A percentile compares a stretch with the other conserved stretches of the same genome.
Evolutionary conservation across 106 monocot genomes (phyloP).

Genomic region (Dendrobium nobile): DNA sequence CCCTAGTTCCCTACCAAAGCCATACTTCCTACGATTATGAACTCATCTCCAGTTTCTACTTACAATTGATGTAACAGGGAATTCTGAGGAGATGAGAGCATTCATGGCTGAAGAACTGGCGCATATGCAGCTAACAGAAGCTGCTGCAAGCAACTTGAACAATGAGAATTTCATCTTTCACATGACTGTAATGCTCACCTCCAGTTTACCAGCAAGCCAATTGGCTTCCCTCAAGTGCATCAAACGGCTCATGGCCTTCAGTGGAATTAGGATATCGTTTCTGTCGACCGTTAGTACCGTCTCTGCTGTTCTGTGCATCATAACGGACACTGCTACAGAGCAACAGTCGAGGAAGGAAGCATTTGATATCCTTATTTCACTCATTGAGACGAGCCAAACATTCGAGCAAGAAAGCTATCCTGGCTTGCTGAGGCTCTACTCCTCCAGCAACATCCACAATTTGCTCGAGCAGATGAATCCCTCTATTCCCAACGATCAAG

Average conservation of each 20-base stretch:
- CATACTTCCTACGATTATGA: background rate
- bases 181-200: slow-evolving; percentile 8
- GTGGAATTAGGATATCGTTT: background rate
- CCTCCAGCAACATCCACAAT: slow-evolving; percentile 10
- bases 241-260: slow-evolving; percentile 3
- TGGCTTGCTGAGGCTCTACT: slow-evolving; percentile 10
- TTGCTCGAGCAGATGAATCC: background rate
- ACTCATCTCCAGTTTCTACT: background rate
- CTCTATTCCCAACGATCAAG: background rate
- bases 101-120: slow-evolving; percentile 13
- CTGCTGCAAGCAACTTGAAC: background rate
- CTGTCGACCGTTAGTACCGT: background rate
- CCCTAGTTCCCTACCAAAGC: background rate
- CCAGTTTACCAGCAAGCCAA: background rate
- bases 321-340: background rate
- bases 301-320: slow-evolving; percentile 6
- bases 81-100: slow-evolving; percentile 1
- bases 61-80: background rate
- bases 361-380: slow-evolving; percentile 11
- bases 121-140: slow-evolving; percentile 8
- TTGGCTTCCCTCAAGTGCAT: slow-evolving; percentile 15
- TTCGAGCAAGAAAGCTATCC: background rate
- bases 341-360: slow-evolving; percentile 9
- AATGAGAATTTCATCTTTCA: slow-evolving; percentile 11
- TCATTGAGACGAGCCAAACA: slow-evolving; percentile 1